Conservation (phyloP, 768 basidiomycete genomes). For the Lentinula detonsa region DNA sequence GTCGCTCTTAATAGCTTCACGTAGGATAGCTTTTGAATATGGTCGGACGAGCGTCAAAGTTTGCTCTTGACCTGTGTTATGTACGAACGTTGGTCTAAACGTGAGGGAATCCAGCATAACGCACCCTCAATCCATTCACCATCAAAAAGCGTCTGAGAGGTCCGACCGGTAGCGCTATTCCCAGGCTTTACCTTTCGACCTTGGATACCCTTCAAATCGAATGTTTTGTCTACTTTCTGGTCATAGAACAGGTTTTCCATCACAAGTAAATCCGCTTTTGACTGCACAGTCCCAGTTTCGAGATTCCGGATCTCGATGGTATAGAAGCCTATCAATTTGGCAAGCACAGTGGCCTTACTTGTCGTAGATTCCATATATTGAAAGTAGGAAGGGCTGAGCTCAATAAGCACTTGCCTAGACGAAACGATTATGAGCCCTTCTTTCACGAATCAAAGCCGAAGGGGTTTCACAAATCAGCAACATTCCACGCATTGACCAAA, state of each 20-base stretch:
- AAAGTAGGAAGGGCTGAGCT: constrained; percentile 75
- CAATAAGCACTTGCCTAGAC: constrained; percentile 67
- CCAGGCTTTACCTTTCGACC: constrained; percentile 62
- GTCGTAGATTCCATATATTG: constrained; percentile 69
- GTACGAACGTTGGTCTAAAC: neutral
- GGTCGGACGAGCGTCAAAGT: constrained; percentile 62
- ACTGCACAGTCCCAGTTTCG: constrained; percentile 57
- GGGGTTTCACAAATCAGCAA: constrained; percentile 66
- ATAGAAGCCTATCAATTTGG: constrained; percentile 80
- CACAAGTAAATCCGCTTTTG: constrained; percentile 70
- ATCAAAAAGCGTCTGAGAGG: constrained; percentile 64
- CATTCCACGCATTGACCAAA: constrained; percentile 81
- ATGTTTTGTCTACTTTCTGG: constrained; percentile 61
- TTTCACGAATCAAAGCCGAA: neutral
- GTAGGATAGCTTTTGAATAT: constrained; percentile 66
- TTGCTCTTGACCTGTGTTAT: constrained; percentile 51
- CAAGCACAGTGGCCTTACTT: constrained; percentile 60
- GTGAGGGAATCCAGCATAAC: constrained; percentile 4
- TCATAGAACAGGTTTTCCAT: constrained; percentile 85
- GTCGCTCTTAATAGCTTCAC: constrained; percentile 63
- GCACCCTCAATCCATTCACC: constrained; percentile 81
- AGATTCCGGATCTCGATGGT: constrained; percentile 72
- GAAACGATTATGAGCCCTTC: neutral
- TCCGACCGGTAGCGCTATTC: constrained; percentile 22
- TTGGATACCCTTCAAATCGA: constrained; percentile 82